Conservation (phyloP, 345 rosid genomes). For the Gossypium anomalum region DNA sequence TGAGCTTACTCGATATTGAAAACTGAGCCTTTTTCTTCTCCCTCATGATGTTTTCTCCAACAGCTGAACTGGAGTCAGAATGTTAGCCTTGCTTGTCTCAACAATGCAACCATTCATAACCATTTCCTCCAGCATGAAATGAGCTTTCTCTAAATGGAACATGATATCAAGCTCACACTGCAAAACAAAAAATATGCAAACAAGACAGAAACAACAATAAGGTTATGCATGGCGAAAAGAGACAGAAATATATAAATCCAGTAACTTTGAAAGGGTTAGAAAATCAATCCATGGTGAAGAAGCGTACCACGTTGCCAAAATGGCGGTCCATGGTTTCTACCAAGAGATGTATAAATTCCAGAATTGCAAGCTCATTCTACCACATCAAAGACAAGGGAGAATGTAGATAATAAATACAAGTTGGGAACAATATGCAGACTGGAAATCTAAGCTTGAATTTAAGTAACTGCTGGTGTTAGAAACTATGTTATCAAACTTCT, state of each 20-base stretch:
- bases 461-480: background rate
- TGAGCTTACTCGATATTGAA: slow-evolving; percentile 68
- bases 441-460: background rate
- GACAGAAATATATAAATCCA: background rate
- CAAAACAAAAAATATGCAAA: background rate
- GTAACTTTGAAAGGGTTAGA: background rate
- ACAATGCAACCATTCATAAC: slow-evolving; percentile 92
- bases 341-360: slow-evolving; percentile 91
- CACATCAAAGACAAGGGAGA: background rate
- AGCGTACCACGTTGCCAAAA: slow-evolving; percentile 91
- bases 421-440: background rate
- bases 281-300: background rate
- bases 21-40: background rate
- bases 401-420: background rate
- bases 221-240: background rate
- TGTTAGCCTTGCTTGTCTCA: slow-evolving; percentile 89
- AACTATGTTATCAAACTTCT: too few relatives aligned
- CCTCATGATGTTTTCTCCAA: slow-evolving; percentile 74
- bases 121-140: slow-evolving; percentile 98
- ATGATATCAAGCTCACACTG: slow-evolving; percentile 97
- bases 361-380: slow-evolving; percentile 87
- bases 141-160: slow-evolving; percentile 98
- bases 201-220: background rate
- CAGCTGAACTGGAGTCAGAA: slow-evolving; percentile 72
- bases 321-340: slow-evolving; percentile 98